phyloP scores from a whole-genome alignment of 305 asterid species.

The Stenogyne calaminthoides region DNA sequence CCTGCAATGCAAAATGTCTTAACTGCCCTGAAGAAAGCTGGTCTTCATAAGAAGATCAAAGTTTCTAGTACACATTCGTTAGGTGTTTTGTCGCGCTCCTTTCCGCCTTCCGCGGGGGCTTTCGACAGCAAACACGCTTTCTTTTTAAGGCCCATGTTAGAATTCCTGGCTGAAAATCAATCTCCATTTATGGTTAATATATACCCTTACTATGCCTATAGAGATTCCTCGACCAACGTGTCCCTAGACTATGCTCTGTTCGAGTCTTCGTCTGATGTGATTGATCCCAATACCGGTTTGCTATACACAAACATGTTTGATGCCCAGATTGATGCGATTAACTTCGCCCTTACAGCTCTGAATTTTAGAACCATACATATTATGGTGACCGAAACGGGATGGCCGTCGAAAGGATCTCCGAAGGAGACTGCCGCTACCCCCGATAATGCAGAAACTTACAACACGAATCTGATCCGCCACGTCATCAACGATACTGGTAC shows the following conservation, averaged over 20 bases:
- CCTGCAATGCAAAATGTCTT: constrained; percentile 78
- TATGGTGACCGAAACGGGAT: constrained; percentile 97
- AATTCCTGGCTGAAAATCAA: constrained; percentile 81
- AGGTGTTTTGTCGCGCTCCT: constrained; percentile 84
- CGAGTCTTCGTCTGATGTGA: constrained; percentile 90
- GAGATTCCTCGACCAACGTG: constrained; percentile 79
- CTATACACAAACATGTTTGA: constrained; percentile 90
- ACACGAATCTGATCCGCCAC: constrained; percentile 80
- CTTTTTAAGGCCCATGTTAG: constrained; percentile 74
- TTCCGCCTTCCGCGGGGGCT: constrained; percentile 98
- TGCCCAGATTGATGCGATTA: constrained; percentile 89
- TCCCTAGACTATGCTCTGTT: constrained; percentile 89
- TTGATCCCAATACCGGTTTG: constrained; percentile 90
- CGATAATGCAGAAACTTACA: constrained; percentile 86
- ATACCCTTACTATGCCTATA: constrained; percentile 89
- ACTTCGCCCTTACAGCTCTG: constrained; percentile 74
- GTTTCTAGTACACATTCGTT: constrained; percentile 88
- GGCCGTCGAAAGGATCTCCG: constrained; percentile 96
- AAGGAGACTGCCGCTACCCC: constrained; percentile 85
- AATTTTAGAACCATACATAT: constrained; percentile 71
- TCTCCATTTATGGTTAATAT: constrained; percentile 88
- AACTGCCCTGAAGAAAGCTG: constrained; percentile 69
- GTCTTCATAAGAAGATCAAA: constrained; percentile 70
- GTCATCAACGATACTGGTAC: constrained; percentile 79
- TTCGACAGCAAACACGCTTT: constrained; percentile 71